Percentiles rank a stretch among this genome's conserved stretches.
These are phyloP conservation scores for Aspergillus alliaceus DNA, from an alignment of 2,329 filamentous ascomycete species.

Conservation along the genomic window DNA sequence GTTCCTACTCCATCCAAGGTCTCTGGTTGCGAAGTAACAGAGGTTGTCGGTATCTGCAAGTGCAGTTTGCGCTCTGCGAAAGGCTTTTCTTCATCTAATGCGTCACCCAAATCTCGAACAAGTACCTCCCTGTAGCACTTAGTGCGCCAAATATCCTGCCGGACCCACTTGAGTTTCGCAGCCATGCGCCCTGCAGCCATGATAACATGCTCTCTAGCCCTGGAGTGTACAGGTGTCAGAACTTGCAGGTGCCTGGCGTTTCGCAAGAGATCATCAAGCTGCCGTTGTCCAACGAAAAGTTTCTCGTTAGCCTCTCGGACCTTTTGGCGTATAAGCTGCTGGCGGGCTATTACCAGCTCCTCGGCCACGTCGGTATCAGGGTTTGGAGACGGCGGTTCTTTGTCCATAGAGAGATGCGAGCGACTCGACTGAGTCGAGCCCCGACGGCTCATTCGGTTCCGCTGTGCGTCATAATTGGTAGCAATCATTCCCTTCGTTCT, in stretches of 20 bases:
- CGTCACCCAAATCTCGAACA: conserved; percentile 80
- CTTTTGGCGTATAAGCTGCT: conserved; percentile 78
- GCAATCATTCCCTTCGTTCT: conserved; percentile 85
- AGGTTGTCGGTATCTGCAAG: conserved; percentile 16
- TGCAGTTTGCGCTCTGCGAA: conserved; percentile 27
- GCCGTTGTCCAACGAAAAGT: conserved; percentile 69
- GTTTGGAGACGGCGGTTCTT: conserved; percentile 71
- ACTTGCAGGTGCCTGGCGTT: conserved; percentile 90
- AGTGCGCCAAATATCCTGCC: conserved; percentile 88
- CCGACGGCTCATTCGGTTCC: conserved; percentile 60
- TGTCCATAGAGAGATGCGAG: conserved; percentile 66
- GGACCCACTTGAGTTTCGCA: conserved; percentile 88
- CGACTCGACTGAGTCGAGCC: conserved; percentile 57
- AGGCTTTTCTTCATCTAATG: conserved; percentile 41
- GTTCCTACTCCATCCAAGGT: neutral
- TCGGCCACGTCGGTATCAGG: conserved; percentile 77
- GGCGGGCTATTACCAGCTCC: conserved; percentile 79
- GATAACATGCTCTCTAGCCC: conserved; percentile 83
- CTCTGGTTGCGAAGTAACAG: conserved; percentile 17
- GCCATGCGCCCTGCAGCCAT: conserved; percentile 79
- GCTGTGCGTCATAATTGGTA: conserved; percentile 80
- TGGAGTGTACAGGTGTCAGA: conserved; percentile 85
- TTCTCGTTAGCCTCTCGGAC: conserved; percentile 82
- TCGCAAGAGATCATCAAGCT: conserved; percentile 77
- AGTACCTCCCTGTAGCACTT: conserved; percentile 90